Percentiles rank a stretch among this genome's conserved stretches.
Evolutionary conservation across 1,139 yeast species (phyloP).

Genomic region (Pneumocystis wakefieldiae): DNA sequence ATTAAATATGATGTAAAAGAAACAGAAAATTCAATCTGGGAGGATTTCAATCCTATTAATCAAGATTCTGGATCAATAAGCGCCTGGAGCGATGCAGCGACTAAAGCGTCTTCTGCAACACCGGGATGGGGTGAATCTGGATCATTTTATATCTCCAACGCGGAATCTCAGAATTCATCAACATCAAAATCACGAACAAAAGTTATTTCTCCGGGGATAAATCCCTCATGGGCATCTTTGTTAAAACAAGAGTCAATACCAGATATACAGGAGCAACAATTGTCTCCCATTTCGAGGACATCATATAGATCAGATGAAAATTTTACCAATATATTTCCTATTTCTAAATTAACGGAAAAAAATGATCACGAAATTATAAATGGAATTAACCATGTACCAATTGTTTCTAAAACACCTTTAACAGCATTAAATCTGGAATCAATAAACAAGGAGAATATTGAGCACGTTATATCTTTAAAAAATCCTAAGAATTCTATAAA

Average conservation of each 20-base stretch:
- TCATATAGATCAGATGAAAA: neutral
- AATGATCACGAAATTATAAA: neutral
- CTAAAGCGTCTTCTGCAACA: constrained; percentile 5
- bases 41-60: neutral
- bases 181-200: neutral
- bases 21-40: neutral
- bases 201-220: constrained; percentile 1
- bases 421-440: constrained; percentile 18
- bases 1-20: neutral
- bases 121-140: neutral
- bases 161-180: neutral
- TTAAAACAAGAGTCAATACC: constrained; percentile 3
- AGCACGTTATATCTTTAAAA: constrained; percentile 13
- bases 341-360: neutral
- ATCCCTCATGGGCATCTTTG: constrained; percentile 3
- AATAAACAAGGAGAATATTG: constrained; percentile 19
- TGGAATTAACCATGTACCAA: neutral
- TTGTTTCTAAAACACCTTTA: constrained; percentile 10
- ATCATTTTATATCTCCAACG: neutral
- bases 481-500: constrained; percentile 15
- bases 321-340: constrained; percentile 1
- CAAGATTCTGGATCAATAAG: constrained; percentile 1
- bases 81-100: constrained; percentile 6
- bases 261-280: neutral
- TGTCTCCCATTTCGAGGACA: neutral